These are phyloP conservation scores for Stachybotrys chartarum DNA, from an alignment of 2,329 filamentous ascomycete species.

Conservation along the genomic window DNA sequence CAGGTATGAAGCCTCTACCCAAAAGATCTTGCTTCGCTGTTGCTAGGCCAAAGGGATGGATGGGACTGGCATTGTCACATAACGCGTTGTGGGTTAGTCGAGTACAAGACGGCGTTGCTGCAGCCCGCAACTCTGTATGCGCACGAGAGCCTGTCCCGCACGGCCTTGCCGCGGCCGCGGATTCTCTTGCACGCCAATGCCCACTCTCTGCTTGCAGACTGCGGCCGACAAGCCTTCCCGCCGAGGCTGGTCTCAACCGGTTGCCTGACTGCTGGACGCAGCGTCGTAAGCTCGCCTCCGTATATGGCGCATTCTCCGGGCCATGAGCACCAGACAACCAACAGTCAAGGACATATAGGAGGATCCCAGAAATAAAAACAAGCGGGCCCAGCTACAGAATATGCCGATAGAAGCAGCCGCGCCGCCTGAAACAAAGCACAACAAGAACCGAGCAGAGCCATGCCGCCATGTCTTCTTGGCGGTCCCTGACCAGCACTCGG, in stretches of 20 bases:
- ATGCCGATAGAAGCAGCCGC: not conserved
- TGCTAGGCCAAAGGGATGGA: no score
- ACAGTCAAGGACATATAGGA: not conserved
- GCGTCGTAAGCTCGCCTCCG: not conserved
- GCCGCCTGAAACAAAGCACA: not conserved
- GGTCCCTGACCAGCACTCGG: not conserved
- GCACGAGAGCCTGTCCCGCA: no score
- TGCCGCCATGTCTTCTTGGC: not conserved
- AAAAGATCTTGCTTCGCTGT: no score
- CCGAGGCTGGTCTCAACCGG: not conserved
- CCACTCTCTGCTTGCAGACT: no score
- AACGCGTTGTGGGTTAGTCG: no score
- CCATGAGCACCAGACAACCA: not conserved
- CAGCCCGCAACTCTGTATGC: no score
- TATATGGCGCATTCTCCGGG: not conserved
- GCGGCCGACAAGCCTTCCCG: not conserved
- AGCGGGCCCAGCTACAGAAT: not conserved
- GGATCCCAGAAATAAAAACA: not conserved
- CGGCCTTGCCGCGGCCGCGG: no score
- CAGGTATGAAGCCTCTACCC: no score
- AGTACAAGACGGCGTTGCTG: no score
- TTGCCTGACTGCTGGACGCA: not conserved
- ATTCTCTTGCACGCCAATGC: no score
- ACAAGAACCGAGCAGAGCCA: not conserved
- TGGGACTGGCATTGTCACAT: no score